Percentiles rank a stretch among this genome's conserved stretches.
These are phyloP conservation scores for Aspergillus tamarii DNA, from an alignment of 2,329 filamentous ascomycete genomes.

Conservation along the genomic window DNA sequence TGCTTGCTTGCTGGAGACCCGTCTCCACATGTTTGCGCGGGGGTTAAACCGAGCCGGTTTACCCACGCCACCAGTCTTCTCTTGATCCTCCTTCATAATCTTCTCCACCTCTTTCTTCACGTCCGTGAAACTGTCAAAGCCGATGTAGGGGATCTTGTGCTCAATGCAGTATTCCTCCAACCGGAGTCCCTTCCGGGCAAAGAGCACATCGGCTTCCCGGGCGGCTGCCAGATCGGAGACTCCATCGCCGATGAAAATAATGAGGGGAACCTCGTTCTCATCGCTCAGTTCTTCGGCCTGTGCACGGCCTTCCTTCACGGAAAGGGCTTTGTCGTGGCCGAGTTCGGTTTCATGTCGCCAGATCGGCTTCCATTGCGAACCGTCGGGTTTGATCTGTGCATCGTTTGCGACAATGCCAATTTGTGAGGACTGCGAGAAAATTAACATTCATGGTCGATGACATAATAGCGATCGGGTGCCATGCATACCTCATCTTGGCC, in stretches of 20 bases:
- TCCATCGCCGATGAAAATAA: conserved; percentile 72
- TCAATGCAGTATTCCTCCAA: conserved; percentile 69
- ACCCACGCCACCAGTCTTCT: conserved; percentile 63
- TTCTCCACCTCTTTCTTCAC: conserved; percentile 63
- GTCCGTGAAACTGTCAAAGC: conserved; percentile 69
- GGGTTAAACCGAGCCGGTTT: conserved; percentile 67
- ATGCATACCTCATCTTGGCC: conserved; percentile 56
- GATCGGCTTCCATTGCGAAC: conserved; percentile 65
- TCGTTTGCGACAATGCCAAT: conserved; percentile 73
- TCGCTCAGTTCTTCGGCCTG: conserved; percentile 58
- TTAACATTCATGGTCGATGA: neutral
- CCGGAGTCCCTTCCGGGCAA: conserved; percentile 65
- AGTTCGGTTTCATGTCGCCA: conserved; percentile 69
- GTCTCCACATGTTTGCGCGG: conserved; percentile 69
- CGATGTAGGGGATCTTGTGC: conserved; percentile 61
- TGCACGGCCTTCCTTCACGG: conserved; percentile 63
- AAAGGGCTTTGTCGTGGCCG: conserved; percentile 69
- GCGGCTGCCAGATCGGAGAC: conserved; percentile 70
- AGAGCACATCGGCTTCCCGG: conserved; percentile 68
- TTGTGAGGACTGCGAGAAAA: conserved; percentile 45
- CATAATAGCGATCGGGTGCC: neutral
- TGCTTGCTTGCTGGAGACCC: conserved; percentile 61
- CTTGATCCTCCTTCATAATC: conserved; percentile 62
- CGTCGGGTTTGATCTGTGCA: conserved; percentile 61
- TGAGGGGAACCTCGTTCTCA: conserved; percentile 66